These are phyloP conservation scores for Rubia occidens DNA, from an alignment of 305 asterid genomes.

Conservation along the genomic window DNA sequence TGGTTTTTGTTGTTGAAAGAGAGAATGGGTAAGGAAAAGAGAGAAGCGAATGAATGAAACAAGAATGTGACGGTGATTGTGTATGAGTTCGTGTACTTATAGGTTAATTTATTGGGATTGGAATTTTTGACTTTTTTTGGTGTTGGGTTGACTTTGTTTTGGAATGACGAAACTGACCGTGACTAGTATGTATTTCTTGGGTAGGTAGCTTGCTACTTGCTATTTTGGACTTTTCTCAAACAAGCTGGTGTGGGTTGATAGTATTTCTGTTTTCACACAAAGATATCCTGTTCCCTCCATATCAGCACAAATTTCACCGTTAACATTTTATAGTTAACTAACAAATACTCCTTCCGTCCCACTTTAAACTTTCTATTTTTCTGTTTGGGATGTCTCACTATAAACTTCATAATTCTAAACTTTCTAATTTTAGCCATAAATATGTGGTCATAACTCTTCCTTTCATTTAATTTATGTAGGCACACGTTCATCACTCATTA, in stretches of 20 bases:
- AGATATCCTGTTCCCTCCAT: too few relatives aligned
- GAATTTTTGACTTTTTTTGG: constrained; percentile 12
- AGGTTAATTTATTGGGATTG: constrained; percentile 1
- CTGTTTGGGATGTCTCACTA: too few relatives aligned
- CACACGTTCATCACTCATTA: too few relatives aligned
- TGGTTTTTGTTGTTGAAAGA: not conserved
- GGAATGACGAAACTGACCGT: constrained; percentile 15
- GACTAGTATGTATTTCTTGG: constrained; percentile 4
- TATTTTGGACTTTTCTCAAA: not conserved
- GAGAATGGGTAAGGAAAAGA: not conserved
- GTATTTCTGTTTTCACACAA: not conserved
- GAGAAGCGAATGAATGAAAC: not conserved
- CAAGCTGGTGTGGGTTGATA: not conserved
- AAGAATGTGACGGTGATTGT: not conserved
- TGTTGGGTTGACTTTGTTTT: constrained; percentile 17
- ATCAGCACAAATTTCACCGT: too few relatives aligned
- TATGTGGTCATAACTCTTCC: too few relatives aligned
- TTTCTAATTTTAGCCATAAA: too few relatives aligned
- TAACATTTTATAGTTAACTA: too few relatives aligned
- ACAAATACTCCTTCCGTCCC: too few relatives aligned
- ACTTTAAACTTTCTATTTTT: too few relatives aligned
- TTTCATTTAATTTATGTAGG: too few relatives aligned
- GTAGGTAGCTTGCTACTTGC: not conserved
- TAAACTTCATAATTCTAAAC: too few relatives aligned
- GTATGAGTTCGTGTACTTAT: constrained; percentile 9